Base-by-base conservation (phyloP, 2,329 filamentous ascomycete genomes). In the Aspergillus jensenii region DNA sequence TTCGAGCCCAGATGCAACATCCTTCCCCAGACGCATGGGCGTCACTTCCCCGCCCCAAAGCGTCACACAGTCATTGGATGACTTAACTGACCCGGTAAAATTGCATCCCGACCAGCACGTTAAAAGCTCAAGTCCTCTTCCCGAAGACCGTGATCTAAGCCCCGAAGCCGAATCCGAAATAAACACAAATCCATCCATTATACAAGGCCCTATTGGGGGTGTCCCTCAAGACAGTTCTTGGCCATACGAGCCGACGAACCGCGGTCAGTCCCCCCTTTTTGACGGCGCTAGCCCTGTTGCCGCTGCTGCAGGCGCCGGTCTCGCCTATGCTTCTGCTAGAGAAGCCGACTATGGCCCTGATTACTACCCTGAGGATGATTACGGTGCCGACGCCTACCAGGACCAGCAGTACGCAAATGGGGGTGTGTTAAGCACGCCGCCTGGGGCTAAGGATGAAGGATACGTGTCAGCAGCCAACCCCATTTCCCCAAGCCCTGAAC, bases 121-220 rank as follows among this genome's bases (percentile, higher is more conserved):
- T 68, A 87, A 90, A 67, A 91, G 89, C 4, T 89, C 90, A 21
- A 62, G 59, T 43, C 59, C 61, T 23, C 55, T 57, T 46, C 60
- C 52, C 3, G 48, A 60, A n/a, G 59, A 47, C 27, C 52, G 44
- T 35, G 62, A 57, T 37, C 50, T 54, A 62, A 81, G 78, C 46
- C 71, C 82, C 19, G 83, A 84, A 43, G 74, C 74, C 4, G 76
- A 78, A 56, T 72, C 71, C 12, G 91, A 96, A 60, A 82, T 91
- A 15, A 88, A 86, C 46, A 96, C 92, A 17, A 96, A 96, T 69
- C 91, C 91, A 3, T 96, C 93, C 0, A 82, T 93, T 50, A 86
- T 96, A 41, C 84, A 92, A 63, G 91, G 90, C 17, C 88, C 87
- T 1, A 83, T 89, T 50, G 87, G 85, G 51, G 85, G 84, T 35